A percentile compares a stretch with the other conserved stretches of the same genome.
Conservation (phyloP, 495 filamentous ascomycete genomes). For the Tuber magnatum region DNA sequence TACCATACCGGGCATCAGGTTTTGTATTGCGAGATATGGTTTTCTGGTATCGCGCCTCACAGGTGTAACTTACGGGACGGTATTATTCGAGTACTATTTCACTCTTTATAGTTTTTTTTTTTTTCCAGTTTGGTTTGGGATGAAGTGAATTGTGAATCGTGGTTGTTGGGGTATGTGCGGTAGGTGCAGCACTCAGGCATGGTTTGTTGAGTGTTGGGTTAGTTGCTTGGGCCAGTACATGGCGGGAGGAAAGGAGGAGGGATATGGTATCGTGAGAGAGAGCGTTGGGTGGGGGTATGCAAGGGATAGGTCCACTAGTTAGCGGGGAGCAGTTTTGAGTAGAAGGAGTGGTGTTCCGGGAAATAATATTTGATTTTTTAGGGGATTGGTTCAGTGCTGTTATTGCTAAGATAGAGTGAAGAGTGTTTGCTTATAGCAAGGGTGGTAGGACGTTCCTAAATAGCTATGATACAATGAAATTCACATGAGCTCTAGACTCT, state of each 20-base stretch:
- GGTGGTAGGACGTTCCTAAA: neutral
- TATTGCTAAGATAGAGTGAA: neutral
- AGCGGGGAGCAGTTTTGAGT: neutral
- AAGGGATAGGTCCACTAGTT: neutral
- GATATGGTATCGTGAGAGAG: neutral
- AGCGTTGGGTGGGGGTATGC: neutral
- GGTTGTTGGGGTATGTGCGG: neutral
- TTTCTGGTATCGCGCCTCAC: neutral
- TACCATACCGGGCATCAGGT: neutral
- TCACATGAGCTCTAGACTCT: neutral
- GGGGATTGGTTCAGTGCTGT: neutral
- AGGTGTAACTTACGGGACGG: too few relatives aligned
- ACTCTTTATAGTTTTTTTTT: neutral
- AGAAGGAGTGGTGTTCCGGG: neutral
- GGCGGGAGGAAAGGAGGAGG: neutral
- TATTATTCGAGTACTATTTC: neutral
- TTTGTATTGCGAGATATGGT: neutral
- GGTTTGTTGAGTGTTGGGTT: neutral
- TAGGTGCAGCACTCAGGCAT: neutral
- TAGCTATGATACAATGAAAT: neutral
- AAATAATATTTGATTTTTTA: neutral
- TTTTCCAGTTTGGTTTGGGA: neutral
- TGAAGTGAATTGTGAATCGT: neutral
- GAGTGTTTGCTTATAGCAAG: neutral
- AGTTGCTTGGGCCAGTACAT: neutral